Evolutionary conservation across 331 rosid species (phyloP).

Genomic region (Malus hybrid): DNA sequence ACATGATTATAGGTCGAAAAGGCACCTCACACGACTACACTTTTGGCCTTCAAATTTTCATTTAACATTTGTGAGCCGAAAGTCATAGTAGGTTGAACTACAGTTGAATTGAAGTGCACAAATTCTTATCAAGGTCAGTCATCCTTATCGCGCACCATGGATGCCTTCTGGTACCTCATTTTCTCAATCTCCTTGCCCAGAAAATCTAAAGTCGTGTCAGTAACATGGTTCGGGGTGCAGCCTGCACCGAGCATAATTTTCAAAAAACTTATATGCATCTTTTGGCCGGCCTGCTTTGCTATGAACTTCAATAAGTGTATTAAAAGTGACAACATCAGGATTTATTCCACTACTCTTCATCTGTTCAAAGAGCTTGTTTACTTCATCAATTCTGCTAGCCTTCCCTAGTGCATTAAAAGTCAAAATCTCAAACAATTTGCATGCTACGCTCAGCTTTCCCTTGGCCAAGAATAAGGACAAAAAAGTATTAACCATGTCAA

Average conservation of each 20-base stretch:
- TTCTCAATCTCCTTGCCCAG: slow-evolving; percentile 81
- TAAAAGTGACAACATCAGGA: slow-evolving; percentile 84
- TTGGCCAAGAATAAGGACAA: slow-evolving; percentile 75
- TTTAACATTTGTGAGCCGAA: not conserved
- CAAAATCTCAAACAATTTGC: slow-evolving; percentile 88
- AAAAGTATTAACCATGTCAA: slow-evolving; percentile 81
- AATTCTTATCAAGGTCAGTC: not conserved
- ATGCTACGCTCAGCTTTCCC: slow-evolving; percentile 79
- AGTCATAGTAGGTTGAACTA: not conserved
- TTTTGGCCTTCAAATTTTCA: too few relatives aligned
- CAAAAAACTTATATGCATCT: slow-evolving; percentile 71
- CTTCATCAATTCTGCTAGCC: too few relatives aligned
- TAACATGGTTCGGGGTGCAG: slow-evolving; percentile 77
- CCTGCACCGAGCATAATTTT: slow-evolving; percentile 88
- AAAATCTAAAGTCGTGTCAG: slow-evolving; percentile 81
- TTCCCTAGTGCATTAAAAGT: not conserved
- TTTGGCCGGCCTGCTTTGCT: slow-evolving; percentile 74
- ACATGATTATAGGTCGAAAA: not conserved
- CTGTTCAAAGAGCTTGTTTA: too few relatives aligned
- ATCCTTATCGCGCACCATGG: slow-evolving; percentile 47
- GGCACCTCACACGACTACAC: too few relatives aligned
- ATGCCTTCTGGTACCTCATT: slow-evolving; percentile 58
- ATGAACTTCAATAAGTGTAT: slow-evolving; percentile 86
- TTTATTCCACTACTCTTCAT: slow-evolving; percentile 77
- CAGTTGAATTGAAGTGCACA: not conserved